Conservation (phyloP, 768 basidiomycete genomes). For the Boletellus sp. region DNA sequence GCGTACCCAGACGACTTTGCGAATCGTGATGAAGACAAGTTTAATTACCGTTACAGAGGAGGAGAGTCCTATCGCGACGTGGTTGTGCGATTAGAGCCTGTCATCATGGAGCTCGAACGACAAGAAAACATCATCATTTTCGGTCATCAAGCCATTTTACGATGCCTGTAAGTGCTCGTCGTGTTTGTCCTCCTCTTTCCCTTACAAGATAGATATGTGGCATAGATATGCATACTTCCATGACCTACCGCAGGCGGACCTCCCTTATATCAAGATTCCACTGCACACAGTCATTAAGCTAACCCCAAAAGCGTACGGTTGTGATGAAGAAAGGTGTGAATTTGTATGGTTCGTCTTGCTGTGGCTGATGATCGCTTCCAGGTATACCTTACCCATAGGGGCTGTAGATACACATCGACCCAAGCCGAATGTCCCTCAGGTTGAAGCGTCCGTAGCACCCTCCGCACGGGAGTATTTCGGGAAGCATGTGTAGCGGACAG, state of each 20-base stretch:
- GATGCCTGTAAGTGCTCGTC: conserved; percentile 56
- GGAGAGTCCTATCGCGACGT: conserved; percentile 99
- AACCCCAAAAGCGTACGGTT: conserved; percentile 97
- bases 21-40: conserved; percentile 98
- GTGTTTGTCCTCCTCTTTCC: background rate
- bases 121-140: conserved; percentile 97
- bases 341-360: background rate
- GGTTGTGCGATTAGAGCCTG: conserved; percentile 89
- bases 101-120: conserved; percentile 98
- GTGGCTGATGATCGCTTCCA: conserved; percentile 25
- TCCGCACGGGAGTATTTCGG: conserved; percentile 38
- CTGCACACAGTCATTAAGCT: conserved; percentile 97
- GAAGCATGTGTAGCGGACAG: conserved; percentile 14
- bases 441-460: conserved; percentile 16
- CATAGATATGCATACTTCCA: conserved; percentile 95
- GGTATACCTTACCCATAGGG: conserved; percentile 84
- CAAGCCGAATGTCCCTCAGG: conserved; percentile 34
- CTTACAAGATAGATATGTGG: background rate
- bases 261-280: conserved; percentile 97
- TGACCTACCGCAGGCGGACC: conserved; percentile 83
- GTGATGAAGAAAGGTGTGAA: conserved; percentile 87
- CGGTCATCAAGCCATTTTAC: conserved; percentile 90
- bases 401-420: conserved; percentile 94
- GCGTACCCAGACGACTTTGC: conserved; percentile 98
- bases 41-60: conserved; percentile 95